Evolutionary conservation across 345 rosid genomes (phyloP).

Genomic region (Eutrema yunnanense): DNA sequence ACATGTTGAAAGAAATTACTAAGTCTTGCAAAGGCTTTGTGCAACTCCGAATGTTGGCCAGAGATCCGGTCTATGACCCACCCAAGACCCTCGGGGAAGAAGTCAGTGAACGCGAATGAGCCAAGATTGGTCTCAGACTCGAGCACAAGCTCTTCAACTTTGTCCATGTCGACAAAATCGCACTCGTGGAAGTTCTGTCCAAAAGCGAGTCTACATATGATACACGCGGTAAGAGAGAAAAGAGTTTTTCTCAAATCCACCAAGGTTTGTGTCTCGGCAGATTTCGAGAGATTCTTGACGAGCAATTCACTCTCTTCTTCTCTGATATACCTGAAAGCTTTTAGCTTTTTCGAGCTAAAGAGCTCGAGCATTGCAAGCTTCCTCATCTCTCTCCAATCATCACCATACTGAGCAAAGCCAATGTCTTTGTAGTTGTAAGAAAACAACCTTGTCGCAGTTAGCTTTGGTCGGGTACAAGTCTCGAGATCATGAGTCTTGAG

Average conservation of each 20-base stretch:
- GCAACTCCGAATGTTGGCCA: slow-evolving; percentile 29
- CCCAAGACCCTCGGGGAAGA: slow-evolving; percentile 32
- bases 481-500: too few relatives aligned
- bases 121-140: slow-evolving; percentile 24
- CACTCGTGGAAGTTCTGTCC: slow-evolving; percentile 33
- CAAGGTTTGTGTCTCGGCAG: slow-evolving; percentile 15
- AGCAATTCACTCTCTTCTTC: slow-evolving; percentile 27
- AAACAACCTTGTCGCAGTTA: too few relatives aligned
- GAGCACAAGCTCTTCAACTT: slow-evolving; percentile 34
- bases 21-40: slow-evolving; percentile 29
- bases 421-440: too few relatives aligned
- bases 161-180: slow-evolving; percentile 24
- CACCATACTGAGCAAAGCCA: too few relatives aligned
- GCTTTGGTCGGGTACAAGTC: too few relatives aligned
- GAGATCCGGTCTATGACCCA: slow-evolving; percentile 37
- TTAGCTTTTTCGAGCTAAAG: too few relatives aligned
- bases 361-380: too few relatives aligned
- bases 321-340: too few relatives aligned
- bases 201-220: slow-evolving; percentile 30
- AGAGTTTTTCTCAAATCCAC: slow-evolving; percentile 29
- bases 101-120: slow-evolving; percentile 29
- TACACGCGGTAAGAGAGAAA: slow-evolving; percentile 25
- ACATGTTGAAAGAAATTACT: slow-evolving; percentile 33
- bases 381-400: too few relatives aligned
- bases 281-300: slow-evolving; percentile 17